Evolutionary conservation across 2,329 filamentous ascomycete genomes (phyloP).

Genomic region (Diaporthe aspalathi): DNA sequence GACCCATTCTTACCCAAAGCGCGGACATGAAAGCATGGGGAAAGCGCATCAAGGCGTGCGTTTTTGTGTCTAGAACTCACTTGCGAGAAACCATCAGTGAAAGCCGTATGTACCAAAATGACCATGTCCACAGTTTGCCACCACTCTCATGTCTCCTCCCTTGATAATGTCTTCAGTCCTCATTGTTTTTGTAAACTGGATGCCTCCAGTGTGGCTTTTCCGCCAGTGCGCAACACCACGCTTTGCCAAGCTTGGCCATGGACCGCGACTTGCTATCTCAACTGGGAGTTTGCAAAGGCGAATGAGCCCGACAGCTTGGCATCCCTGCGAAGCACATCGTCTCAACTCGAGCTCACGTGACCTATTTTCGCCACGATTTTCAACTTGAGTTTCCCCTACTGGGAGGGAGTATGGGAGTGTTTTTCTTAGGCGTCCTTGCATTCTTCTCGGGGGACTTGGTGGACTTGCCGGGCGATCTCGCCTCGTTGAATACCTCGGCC

Average conservation of each 20-base stretch:
- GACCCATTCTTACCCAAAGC: background rate
- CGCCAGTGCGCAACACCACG: background rate
- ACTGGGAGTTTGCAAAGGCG: background rate
- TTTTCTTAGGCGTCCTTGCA: constrained; percentile 16
- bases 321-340: background rate
- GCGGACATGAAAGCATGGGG: background rate
- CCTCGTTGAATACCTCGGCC: background rate
- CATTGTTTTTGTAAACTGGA: background rate
- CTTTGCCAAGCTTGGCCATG: background rate
- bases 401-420: constrained; percentile 30
- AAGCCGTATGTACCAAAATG: background rate
- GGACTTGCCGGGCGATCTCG: constrained; percentile 3
- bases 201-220: background rate
- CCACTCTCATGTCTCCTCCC: background rate
- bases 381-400: background rate
- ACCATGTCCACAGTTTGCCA: background rate
- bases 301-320: background rate
- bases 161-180: background rate
- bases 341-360: no score
- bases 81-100: background rate
- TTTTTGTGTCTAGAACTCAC: constrained; percentile 2
- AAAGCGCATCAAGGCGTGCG: background rate
- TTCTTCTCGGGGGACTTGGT: background rate
- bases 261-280: background rate
- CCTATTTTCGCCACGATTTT: background rate